Percentiles rank a stretch among this genome's conserved stretches.
Conservation (phyloP, 163 green algal genomes). For the Dunaliella salina region DNA sequence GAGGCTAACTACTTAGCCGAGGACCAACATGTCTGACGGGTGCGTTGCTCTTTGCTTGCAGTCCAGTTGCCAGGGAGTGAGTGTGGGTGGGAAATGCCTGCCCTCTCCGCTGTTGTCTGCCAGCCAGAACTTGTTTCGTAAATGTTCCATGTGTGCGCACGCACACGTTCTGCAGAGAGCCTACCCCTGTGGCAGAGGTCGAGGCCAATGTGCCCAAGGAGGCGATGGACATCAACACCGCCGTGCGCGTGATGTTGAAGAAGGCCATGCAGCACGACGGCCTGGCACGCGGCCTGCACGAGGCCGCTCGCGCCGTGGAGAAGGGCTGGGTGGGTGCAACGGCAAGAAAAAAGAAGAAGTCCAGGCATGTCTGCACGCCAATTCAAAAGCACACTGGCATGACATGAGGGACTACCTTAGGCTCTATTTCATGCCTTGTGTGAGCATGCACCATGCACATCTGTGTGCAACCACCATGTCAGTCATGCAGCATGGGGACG, state of each 20-base stretch:
- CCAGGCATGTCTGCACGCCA: no score
- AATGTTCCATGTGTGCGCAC: no score
- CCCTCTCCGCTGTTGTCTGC: not conserved
- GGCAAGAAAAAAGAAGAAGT: not conserved
- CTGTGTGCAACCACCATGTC: no score
- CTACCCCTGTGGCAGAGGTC: conserved; percentile 40
- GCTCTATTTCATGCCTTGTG: no score
- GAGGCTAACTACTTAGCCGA: conserved; percentile 37
- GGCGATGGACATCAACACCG: conserved; percentile 94
- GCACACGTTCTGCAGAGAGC: conserved; percentile 39
- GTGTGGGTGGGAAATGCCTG: not conserved
- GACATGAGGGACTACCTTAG: no score
- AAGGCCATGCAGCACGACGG: conserved; percentile 95
- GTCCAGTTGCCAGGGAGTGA: not conserved
- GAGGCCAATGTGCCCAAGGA: conserved; percentile 58
- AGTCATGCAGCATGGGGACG: no score
- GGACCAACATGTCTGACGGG: conserved; percentile 52
- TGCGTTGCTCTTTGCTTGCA: conserved; percentile 7
- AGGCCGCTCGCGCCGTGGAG: conserved; percentile 71
- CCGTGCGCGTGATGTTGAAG: conserved; percentile 90
- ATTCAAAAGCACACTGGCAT: no score
- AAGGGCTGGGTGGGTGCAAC: conserved; percentile 58
- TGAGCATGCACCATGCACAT: no score
- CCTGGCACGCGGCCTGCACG: conserved; percentile 88
- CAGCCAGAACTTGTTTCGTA: not conserved